These are phyloP conservation scores for Schizonepeta tenuifolia DNA, from an alignment of 257 asterid genomes.

Conservation along the genomic window DNA sequence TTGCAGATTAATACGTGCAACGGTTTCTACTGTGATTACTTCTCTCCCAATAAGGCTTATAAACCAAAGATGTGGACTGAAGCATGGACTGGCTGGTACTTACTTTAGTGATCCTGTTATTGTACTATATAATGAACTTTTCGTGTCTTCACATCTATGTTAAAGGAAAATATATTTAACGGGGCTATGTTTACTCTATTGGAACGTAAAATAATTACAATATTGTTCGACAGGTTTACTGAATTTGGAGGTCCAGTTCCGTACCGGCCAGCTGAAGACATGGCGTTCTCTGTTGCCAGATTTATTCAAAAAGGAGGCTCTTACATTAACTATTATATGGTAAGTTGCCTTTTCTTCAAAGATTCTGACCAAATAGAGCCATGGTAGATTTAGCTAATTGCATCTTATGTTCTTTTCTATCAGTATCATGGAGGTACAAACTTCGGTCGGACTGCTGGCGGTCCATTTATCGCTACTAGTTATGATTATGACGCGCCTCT, in stretches of 20 bases:
- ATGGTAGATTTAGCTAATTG: constrained; percentile 31
- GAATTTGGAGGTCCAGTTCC: constrained; percentile 98
- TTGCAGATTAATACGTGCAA: constrained; percentile 94
- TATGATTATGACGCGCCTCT: constrained; percentile 87
- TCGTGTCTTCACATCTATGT: not conserved
- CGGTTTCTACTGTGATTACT: constrained; percentile 92
- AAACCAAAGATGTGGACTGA: constrained; percentile 99
- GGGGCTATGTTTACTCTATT: not conserved
- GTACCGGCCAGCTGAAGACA: constrained; percentile 90
- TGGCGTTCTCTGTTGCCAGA: constrained; percentile 93
- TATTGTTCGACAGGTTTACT: constrained; percentile 65
- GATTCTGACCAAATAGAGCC: constrained; percentile 4
- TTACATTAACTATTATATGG: constrained; percentile 92
- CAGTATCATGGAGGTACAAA: constrained; percentile 83
- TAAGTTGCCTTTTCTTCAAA: constrained; percentile 31
- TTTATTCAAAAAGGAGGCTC: constrained; percentile 93
- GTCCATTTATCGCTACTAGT: constrained; percentile 81
- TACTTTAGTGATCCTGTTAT: not conserved
- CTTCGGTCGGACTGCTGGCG: constrained; percentile 87
- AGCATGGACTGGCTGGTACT: constrained; percentile 98
- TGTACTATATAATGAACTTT: not conserved
- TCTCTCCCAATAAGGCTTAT: constrained; percentile 86
- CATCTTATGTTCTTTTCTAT: constrained; percentile 2
- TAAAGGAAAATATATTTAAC: not conserved
- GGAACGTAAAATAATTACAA: not conserved